Conservation (phyloP, 2,329 filamentous ascomycete genomes). For the Juglanconis sp. region DNA sequence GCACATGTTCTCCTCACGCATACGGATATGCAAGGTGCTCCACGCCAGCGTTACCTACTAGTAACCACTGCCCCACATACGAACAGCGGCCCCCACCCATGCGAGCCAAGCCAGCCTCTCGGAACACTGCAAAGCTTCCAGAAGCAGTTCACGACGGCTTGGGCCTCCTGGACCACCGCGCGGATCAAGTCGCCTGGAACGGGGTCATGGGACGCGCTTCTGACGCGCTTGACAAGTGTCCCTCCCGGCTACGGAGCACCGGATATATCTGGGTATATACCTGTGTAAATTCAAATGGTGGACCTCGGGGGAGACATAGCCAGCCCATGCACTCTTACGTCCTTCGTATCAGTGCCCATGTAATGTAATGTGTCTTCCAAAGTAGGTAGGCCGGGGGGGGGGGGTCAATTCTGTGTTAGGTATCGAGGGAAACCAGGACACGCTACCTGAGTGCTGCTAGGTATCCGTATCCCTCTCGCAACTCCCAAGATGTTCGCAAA, state of each 20-base stretch:
- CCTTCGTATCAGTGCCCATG: no score
- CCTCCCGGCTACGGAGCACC: no score
- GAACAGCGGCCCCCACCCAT: background rate
- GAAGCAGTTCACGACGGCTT: background rate
- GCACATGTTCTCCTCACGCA: constrained; percentile 3
- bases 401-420: background rate
- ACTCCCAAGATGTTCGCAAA: background rate
- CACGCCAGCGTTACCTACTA: background rate
- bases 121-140: background rate
- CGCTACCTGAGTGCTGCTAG: background rate
- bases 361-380: background rate
- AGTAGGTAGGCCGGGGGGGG: background rate
- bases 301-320: no score
- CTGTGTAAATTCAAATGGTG: no score
- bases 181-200: background rate
- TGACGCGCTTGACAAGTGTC: background rate
- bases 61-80: background rate
- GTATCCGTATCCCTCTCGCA: background rate
- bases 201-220: background rate
- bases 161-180: background rate
- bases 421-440: background rate
- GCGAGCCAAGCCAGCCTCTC: background rate
- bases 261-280: no score
- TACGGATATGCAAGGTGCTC: background rate
- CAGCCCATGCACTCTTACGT: no score